A percentile compares a stretch with the other conserved stretches of the same genome.
These are phyloP conservation scores for Populus pruinosa DNA, from an alignment of 345 rosid species.

Conservation along the genomic window DNA sequence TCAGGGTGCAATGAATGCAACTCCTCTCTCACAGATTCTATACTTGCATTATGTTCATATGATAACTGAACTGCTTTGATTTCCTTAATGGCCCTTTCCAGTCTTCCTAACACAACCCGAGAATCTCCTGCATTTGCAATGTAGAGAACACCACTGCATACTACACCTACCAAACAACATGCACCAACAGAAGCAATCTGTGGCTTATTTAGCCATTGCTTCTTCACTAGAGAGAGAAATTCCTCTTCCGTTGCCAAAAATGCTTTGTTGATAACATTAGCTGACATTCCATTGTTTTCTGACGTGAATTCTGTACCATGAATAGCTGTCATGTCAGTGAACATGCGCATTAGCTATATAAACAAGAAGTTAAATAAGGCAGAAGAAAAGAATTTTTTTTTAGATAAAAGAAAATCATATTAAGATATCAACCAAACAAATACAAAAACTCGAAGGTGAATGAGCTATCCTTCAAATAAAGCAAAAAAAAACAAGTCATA, in stretches of 20 bases:
- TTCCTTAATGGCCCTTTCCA: conserved; percentile 46
- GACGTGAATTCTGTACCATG: conserved; percentile 75
- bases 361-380: conserved; percentile 6
- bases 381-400: background rate
- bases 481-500: background rate
- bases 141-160: conserved; percentile 71
- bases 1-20: conserved; percentile 80
- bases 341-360: conserved; percentile 34
- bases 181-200: conserved; percentile 94
- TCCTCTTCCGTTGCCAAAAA: conserved; percentile 88
- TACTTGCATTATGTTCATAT: conserved; percentile 80
- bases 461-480: background rate
- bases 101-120: conserved; percentile 76
- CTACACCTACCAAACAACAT: conserved; percentile 84
- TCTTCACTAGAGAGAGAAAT: conserved; percentile 69
- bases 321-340: conserved; percentile 43
- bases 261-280: conserved; percentile 74
- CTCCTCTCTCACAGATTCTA: conserved; percentile 90
- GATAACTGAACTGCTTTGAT: conserved; percentile 85
- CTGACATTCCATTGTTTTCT: conserved; percentile 79
- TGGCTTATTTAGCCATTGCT: conserved; percentile 65
- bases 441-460: background rate
- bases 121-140: conserved; percentile 98
- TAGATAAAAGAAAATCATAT: background rate
- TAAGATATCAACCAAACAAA: background rate